phyloP scores from a whole-genome alignment of 208 protist genomes.

The Trypanosoma boissoni region DNA sequence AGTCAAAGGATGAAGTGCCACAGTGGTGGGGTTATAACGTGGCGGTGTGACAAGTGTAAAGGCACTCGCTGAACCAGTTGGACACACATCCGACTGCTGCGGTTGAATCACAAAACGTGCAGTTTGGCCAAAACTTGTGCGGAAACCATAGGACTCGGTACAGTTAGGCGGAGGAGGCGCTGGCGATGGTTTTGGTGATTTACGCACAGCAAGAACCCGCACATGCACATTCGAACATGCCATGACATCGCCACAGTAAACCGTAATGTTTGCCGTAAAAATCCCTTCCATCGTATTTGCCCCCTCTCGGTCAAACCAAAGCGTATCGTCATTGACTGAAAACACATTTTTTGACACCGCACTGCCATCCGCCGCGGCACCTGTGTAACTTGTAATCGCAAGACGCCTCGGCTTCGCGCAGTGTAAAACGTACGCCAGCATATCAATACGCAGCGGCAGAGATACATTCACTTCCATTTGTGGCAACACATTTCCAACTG shows the following conservation, averaged over 20 bases:
- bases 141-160: constrained; percentile 18
- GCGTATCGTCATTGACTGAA: constrained; percentile 13
- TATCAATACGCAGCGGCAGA: constrained; percentile 1
- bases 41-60: constrained; percentile 21
- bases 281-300: constrained; percentile 30
- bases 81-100: constrained; percentile 28
- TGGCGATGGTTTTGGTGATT: constrained; percentile 1
- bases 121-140: constrained; percentile 18
- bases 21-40: constrained; percentile 21
- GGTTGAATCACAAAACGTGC: constrained; percentile 16
- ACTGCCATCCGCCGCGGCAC: too few relatives aligned
- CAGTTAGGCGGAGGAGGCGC: constrained; percentile 11
- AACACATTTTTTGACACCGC: too few relatives aligned
- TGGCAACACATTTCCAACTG: constrained; percentile 10
- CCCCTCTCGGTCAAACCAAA: constrained; percentile 41
- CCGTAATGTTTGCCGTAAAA: constrained; percentile 37
- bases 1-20: constrained; percentile 18
- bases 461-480: neutral
- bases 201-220: constrained; percentile 23
- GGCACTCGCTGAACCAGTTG: neutral
- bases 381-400: constrained; percentile 8
- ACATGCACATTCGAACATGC: constrained; percentile 35
- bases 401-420: constrained; percentile 17
- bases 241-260: constrained; percentile 37
- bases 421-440: constrained; percentile 18